Evolutionary conservation across 2,329 filamentous ascomycete species (phyloP).

Genomic region (Monosporascus sp.): DNA sequence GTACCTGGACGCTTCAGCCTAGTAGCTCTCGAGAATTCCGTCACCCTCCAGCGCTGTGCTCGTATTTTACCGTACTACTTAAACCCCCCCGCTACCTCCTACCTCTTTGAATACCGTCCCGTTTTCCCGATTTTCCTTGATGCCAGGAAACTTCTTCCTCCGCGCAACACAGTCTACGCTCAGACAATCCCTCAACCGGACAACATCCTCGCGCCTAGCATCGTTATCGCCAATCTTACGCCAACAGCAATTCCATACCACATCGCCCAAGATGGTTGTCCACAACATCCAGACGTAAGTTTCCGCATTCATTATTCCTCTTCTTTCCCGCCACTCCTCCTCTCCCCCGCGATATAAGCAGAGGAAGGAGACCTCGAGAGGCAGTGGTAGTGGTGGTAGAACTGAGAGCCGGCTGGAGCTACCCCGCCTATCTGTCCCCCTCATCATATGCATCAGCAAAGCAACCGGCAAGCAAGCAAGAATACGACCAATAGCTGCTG

Average conservation of each 20-base stretch:
- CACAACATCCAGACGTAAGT: constrained; percentile 35
- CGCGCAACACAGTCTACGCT: constrained; percentile 13
- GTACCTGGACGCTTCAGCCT: too few relatives aligned
- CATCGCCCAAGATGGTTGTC: constrained; percentile 38
- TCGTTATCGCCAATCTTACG: constrained; percentile 1
- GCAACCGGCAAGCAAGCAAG: too few relatives aligned
- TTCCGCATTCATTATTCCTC: neutral
- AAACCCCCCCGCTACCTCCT: constrained; percentile 1
- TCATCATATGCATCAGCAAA: too few relatives aligned
- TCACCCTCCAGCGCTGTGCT: too few relatives aligned
- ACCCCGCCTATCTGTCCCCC: neutral
- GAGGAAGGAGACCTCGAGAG: neutral
- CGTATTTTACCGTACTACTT: neutral
- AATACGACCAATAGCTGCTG: neutral
- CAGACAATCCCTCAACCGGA: constrained; percentile 15
- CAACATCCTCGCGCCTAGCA: constrained; percentile 10
- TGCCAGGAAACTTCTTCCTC: constrained; percentile 17
- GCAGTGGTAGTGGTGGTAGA: neutral
- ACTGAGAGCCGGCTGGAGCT: neutral
- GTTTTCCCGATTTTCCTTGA: constrained; percentile 3
- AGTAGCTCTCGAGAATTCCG: too few relatives aligned
- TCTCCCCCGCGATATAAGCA: neutral
- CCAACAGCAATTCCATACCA: constrained; percentile 31
- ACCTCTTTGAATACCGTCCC: too few relatives aligned
- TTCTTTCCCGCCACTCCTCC: constrained; percentile 3